A percentile compares a stretch with the other conserved stretches of the same genome.
These are phyloP conservation scores for Flammula alnicola DNA, from an alignment of 1,284 basidiomycete genomes.

Conservation along the genomic window DNA sequence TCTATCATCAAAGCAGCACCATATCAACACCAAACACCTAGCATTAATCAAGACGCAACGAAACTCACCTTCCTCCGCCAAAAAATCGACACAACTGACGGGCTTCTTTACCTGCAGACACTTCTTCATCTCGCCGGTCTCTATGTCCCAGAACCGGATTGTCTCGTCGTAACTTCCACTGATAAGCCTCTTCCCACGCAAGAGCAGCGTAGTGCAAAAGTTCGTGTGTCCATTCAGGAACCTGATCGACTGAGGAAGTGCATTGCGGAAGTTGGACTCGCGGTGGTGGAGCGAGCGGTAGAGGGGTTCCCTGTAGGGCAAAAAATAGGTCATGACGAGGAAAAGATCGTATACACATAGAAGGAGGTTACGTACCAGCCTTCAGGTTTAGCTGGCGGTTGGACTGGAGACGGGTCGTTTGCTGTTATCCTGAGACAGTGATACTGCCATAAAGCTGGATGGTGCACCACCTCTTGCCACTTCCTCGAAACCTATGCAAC, in stretches of 20 bases:
- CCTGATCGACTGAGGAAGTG: constrained; percentile 75
- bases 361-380: constrained; percentile 67
- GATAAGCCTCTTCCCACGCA: constrained; percentile 80
- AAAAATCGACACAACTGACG: constrained; percentile 88
- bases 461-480: constrained; percentile 72
- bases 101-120: constrained; percentile 84
- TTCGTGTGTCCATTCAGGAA: constrained; percentile 86
- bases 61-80: constrained; percentile 76
- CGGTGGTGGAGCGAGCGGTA: constrained; percentile 85
- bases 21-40: constrained; percentile 2
- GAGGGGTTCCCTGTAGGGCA: constrained; percentile 64
- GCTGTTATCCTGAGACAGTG: constrained; percentile 77
- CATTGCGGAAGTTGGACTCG: constrained; percentile 84
- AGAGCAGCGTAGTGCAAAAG: constrained; percentile 83
- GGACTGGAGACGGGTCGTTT: constrained; percentile 72
- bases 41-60: constrained; percentile 5
- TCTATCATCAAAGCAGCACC: constrained; percentile 42
- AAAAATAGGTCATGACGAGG: not conserved
- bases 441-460: constrained; percentile 78
- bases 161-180: constrained; percentile 92
- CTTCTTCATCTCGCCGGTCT: constrained; percentile 81
- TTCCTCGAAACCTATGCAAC: constrained; percentile 68
- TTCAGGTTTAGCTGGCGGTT: constrained; percentile 62
- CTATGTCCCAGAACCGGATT: constrained; percentile 87
- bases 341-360: constrained; percentile 18